Evolutionary conservation across 805 yeast species (phyloP).

Genomic region (Schwanniomyces pseudopolymorphus): DNA sequence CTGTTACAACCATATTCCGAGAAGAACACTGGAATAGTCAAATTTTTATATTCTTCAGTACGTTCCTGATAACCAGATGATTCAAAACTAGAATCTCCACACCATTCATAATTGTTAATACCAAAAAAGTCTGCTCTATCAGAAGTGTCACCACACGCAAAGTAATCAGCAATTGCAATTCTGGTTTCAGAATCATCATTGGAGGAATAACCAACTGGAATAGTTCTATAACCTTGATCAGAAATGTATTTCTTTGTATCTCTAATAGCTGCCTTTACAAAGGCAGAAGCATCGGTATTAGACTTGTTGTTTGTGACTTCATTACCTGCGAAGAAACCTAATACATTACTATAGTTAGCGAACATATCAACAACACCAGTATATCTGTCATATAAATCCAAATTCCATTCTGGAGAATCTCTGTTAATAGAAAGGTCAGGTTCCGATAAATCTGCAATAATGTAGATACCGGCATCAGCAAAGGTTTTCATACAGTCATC

Average conservation of each 20-base stretch:
- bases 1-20: slow-evolving; percentile 88
- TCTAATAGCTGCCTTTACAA: slow-evolving; percentile 93
- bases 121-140: slow-evolving; percentile 79
- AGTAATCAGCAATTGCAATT: slow-evolving; percentile 75
- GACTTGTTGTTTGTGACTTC: slow-evolving; percentile 86
- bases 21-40: slow-evolving; percentile 79
- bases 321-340: slow-evolving; percentile 97
- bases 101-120: slow-evolving; percentile 87
- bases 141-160: slow-evolving; percentile 71
- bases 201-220: slow-evolving; percentile 94
- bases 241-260: slow-evolving; percentile 78
- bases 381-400: slow-evolving; percentile 71
- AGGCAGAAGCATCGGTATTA: slow-evolving; percentile 88
- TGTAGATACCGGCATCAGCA: slow-evolving; percentile 47
- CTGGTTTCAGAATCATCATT: slow-evolving; percentile 86
- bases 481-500: slow-evolving; percentile 41
- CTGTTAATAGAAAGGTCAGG: slow-evolving; percentile 79
- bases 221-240: slow-evolving; percentile 61
- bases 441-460: slow-evolving; percentile 52
- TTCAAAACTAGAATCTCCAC: slow-evolving; percentile 62
- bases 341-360: slow-evolving; percentile 71
- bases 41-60: slow-evolving; percentile 69
- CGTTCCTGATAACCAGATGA: slow-evolving; percentile 68
- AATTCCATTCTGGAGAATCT: slow-evolving; percentile 75
- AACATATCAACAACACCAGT: slow-evolving; percentile 78